Percentiles rank a stretch among this genome's conserved stretches.
Conservation (phyloP, 73 alveolate species). For the Paramecium bursaria region DNA sequence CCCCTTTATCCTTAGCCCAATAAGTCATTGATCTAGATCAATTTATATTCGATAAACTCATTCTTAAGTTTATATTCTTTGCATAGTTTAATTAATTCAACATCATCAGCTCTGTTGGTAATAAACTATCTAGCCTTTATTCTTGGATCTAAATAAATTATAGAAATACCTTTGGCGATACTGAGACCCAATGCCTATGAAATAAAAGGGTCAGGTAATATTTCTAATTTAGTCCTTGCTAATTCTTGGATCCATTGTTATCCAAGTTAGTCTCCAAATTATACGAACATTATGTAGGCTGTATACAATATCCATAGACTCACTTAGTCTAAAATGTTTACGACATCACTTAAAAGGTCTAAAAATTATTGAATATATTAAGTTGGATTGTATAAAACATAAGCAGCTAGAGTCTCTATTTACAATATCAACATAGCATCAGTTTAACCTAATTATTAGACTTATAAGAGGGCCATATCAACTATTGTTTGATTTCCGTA, state of each 20-base stretch:
- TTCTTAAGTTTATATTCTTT: neutral
- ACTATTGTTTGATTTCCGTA: slow-evolving; percentile 22
- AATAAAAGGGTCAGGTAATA: slow-evolving; percentile 49
- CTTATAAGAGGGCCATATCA: slow-evolving; percentile 13
- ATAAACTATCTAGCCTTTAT: neutral
- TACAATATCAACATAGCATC: neutral
- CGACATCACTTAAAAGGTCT: neutral
- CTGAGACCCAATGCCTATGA: neutral
- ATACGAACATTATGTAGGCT: neutral
- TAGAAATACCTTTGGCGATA: slow-evolving; percentile 1
- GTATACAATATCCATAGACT: neutral
- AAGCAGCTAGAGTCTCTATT: slow-evolving; percentile 8
- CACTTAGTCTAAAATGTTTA: slow-evolving; percentile 9
- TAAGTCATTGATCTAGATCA: neutral
- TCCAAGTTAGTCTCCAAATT: neutral
- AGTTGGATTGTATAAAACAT: slow-evolving; percentile 1
- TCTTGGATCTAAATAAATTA: neutral
- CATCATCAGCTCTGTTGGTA: neutral
- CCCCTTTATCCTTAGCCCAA: neutral
- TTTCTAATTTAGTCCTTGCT: slow-evolving; percentile 3
- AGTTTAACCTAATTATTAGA: neutral
- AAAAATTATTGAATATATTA: neutral
- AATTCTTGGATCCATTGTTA: neutral
- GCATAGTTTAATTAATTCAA: slow-evolving; percentile 21
- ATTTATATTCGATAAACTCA: slow-evolving; percentile 29